A percentile compares a stretch with the other conserved stretches of the same genome.
phyloP scores from a whole-genome alignment of 2,329 filamentous ascomycete genomes.

The Clonostachys byssicola region DNA sequence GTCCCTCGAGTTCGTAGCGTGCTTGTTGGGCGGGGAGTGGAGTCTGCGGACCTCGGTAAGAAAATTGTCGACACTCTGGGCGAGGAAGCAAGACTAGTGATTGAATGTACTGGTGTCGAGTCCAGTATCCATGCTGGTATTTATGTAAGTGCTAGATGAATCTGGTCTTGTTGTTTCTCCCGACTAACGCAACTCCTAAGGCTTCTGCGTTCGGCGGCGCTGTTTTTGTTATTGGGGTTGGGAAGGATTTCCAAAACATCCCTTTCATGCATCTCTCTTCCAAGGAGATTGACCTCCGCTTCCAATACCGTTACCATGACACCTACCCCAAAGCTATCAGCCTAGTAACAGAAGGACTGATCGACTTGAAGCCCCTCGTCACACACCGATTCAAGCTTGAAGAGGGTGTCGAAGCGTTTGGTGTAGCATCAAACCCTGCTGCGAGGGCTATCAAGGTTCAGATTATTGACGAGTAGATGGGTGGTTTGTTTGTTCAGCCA shows the following conservation, averaged over 20 bases:
- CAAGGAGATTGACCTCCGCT: slow-evolving; percentile 57
- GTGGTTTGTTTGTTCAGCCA: too few species aligned
- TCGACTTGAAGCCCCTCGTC: slow-evolving; percentile 55
- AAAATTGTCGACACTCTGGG: slow-evolving; percentile 38
- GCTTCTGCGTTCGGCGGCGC: not conserved
- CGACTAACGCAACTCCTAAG: too few species aligned
- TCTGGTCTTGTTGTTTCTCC: too few species aligned
- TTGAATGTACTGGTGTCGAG: slow-evolving; percentile 65
- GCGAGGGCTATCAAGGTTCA: slow-evolving; percentile 29
- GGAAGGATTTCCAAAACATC: not conserved
- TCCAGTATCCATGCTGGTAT: slow-evolving; percentile 50
- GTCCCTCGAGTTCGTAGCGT: slow-evolving; percentile 2
- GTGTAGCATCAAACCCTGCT: slow-evolving; percentile 21
- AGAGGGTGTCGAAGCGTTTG: slow-evolving; percentile 43
- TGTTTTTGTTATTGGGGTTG: not conserved
- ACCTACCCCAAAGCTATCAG: slow-evolving; percentile 66
- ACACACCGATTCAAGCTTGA: slow-evolving; percentile 62
- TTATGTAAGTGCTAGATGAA: not conserved
- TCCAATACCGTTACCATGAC: slow-evolving; percentile 58
- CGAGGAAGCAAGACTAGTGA: slow-evolving; percentile 48
- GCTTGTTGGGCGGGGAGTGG: not conserved
- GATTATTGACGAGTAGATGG: slow-evolving; percentile 17
- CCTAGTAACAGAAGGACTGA: slow-evolving; percentile 51
- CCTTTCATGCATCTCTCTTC: not conserved
- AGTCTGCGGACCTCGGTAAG: not conserved